Percentiles rank a stretch among this genome's conserved stretches.
These are phyloP conservation scores for Candida xyloterini DNA, from an alignment of 805 yeast species.

Conservation along the genomic window DNA sequence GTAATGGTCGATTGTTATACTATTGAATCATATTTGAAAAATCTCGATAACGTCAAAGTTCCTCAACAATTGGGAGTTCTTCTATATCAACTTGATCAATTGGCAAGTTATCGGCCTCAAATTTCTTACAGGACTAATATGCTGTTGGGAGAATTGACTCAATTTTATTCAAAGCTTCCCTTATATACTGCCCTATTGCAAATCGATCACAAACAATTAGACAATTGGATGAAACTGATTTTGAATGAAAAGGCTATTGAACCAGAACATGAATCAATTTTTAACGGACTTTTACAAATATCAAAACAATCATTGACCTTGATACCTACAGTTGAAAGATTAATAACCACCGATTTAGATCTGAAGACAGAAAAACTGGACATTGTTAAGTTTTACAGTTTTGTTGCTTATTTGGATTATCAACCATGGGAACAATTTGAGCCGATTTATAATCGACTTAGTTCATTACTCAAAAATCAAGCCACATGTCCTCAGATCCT, in stretches of 20 bases:
- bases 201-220: constrained; percentile 9
- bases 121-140: constrained; percentile 2
- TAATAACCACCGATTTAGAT: constrained; percentile 4
- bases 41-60: constrained; percentile 8
- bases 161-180: constrained; percentile 13
- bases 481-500: constrained; percentile 2
- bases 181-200: constrained; percentile 14
- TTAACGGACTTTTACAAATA: constrained; percentile 16
- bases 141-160: constrained; percentile 6
- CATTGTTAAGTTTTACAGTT: constrained; percentile 16
- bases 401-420: constrained; percentile 14
- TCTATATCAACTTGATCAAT: constrained; percentile 13
- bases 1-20: constrained; percentile 15
- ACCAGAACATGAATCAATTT: constrained; percentile 9
- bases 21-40: constrained; percentile 8
- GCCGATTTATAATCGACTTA: constrained; percentile 3
- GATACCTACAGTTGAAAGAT: constrained; percentile 7
- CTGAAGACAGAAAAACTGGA: constrained; percentile 3
- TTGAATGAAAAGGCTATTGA: constrained; percentile 6
- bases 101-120: not conserved
- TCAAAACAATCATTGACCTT: constrained; percentile 8
- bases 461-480: constrained; percentile 2
- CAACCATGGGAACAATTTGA: constrained; percentile 18
- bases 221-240: constrained; percentile 16
- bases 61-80: constrained; percentile 21